These are phyloP conservation scores for Fraxinus pennsylvanica DNA, from an alignment of 257 asterid species.

Conservation along the genomic window DNA sequence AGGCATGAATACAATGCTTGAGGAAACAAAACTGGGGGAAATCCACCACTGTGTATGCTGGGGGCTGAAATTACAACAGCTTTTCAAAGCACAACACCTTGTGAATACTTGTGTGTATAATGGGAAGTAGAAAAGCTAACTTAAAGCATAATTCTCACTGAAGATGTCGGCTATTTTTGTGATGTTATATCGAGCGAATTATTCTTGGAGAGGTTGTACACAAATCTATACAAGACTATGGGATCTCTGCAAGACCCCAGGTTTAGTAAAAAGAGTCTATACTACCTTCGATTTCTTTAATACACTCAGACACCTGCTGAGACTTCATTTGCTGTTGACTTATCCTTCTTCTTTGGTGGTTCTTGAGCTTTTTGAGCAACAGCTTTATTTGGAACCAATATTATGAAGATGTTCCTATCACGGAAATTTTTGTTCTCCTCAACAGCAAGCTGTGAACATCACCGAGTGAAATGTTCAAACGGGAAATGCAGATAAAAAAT, in stretches of 20 bases:
- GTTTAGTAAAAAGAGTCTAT: conserved; percentile 21
- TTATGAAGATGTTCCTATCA: conserved; percentile 67
- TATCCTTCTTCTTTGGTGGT: conserved; percentile 62
- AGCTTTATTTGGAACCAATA: conserved; percentile 85
- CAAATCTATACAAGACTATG: conserved; percentile 48
- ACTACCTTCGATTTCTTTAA: conserved; percentile 29
- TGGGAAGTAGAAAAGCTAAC: neutral
- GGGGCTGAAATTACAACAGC: too few relatives aligned
- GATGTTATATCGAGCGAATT: conserved; percentile 13
- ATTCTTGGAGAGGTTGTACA: conserved; percentile 28
- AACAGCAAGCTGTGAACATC: conserved; percentile 55
- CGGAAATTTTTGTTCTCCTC: conserved; percentile 79
- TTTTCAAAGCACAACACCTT: neutral
- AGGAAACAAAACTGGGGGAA: too few relatives aligned
- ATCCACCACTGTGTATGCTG: too few relatives aligned
- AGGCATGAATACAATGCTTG: too few relatives aligned
- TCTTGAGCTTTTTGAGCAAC: conserved; percentile 61
- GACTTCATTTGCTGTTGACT: conserved; percentile 51
- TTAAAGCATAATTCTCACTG: neutral
- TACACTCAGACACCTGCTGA: conserved; percentile 61
- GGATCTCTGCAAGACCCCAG: conserved; percentile 26
- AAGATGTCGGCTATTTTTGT: neutral
- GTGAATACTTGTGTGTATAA: neutral
- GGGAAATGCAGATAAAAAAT: neutral
- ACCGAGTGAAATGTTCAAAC: neutral